Evolutionary conservation across 306 rosid species (phyloP).

Genomic region (Arachis stenosperma): DNA sequence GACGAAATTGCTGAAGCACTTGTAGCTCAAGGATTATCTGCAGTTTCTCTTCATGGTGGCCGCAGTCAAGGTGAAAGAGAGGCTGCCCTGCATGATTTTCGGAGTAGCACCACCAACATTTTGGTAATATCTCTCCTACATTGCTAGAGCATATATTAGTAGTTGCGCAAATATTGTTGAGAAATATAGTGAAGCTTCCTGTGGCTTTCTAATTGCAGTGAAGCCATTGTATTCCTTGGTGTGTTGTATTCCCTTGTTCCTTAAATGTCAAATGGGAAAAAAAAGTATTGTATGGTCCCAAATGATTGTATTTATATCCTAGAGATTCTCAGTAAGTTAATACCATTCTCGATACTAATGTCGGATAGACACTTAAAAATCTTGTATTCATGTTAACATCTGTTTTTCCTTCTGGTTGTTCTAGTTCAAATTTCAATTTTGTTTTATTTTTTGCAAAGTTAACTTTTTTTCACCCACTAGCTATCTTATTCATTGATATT

Average conservation of each 20-base stretch:
- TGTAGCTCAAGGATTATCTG: conserved; percentile 83
- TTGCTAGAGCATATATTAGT: neutral
- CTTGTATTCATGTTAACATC: conserved; percentile 12
- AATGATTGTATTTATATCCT: neutral
- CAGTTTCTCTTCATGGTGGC: conserved; percentile 92
- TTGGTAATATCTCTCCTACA: conserved; percentile 53
- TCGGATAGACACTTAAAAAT: too few relatives aligned
- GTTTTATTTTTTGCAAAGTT: neutral
- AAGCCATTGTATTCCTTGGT: conserved; percentile 14
- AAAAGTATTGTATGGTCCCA: neutral
- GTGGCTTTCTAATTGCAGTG: conserved; percentile 9
- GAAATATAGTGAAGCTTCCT: conserved; percentile 8
- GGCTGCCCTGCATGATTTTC: conserved; percentile 75
- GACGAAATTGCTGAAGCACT: conserved; percentile 83
- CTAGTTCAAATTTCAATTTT: conserved; percentile 21
- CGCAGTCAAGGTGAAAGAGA: conserved; percentile 88
- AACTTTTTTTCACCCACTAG: neutral
- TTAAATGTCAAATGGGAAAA: conserved; percentile 26
- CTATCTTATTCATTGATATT: conserved; percentile 29
- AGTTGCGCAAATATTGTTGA: conserved; percentile 9
- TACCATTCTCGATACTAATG: neutral
- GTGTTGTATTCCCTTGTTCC: conserved; percentile 4
- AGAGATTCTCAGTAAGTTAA: neutral
- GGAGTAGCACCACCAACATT: conserved; percentile 76
- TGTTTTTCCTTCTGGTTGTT: conserved; percentile 20